Conservation (phyloP, 176 grass and related monocot genomes). For the Triticum monococcum region DNA sequence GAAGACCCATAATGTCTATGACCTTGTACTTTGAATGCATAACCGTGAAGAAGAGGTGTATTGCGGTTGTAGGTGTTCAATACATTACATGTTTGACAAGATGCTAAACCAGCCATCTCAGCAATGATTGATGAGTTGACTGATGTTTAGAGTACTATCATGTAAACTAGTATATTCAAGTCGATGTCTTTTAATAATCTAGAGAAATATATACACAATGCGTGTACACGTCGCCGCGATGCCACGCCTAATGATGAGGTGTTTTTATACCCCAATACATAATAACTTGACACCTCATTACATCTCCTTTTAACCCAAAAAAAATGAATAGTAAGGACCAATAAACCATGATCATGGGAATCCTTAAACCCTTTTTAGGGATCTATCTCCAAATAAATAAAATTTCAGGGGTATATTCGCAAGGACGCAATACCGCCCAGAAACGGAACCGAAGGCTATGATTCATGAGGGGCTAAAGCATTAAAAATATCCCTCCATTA, state of each 20-base stretch:
- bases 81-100: no score
- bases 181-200: not conserved
- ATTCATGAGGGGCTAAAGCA: constrained; percentile 20
- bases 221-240: not conserved
- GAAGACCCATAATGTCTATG: no score
- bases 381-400: fast-evolving
- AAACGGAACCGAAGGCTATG: constrained; percentile 30
- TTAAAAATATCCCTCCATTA: constrained; percentile 41
- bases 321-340: not conserved
- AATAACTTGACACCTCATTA: no score
- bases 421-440: not conserved
- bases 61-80: no score
- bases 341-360: not conserved
- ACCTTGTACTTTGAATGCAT: no score
- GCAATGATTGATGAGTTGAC: not conserved
- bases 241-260: not conserved
- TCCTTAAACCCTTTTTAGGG: not conserved
- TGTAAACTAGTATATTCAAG: not conserved
- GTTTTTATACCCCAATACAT: not conserved
- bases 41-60: no score
- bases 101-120: not conserved
- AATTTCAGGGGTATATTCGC: not conserved
- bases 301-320: no score
- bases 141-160: no score
- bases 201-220: not conserved